Evolutionary conservation across 805 yeast species (phyloP), one percentile per base, ranked within the genome.

Genomic region (Suhomyces sp.): DNA sequence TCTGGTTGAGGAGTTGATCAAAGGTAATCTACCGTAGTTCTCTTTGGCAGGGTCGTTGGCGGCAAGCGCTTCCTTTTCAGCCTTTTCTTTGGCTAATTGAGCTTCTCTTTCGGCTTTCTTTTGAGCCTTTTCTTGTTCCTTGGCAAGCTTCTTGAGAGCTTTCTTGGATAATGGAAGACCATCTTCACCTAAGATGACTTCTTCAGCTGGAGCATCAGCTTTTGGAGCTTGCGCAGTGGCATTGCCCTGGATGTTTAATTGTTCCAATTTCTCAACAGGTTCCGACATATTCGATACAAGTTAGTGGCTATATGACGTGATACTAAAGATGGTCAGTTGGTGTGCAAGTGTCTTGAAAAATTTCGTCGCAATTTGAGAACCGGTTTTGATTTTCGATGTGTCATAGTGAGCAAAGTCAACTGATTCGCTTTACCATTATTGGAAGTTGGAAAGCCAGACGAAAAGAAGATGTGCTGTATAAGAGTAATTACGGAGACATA

Each of bases 31-130:
- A 43, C 99, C 99, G 62, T 93, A 93, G 64, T 83, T 80, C 7
- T 70, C 93, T 58, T 77, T 83, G 28, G 98, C 93, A 30, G 83
- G 82, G 61, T 93, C 98, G 46, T 78, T 81, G 43, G 88, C 93
- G 9, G 70, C 68, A 47, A 56, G 54, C 24, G 82, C 83, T 46
- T 77, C 84, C 48, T 81, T 81, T 47, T 83, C 90, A 43, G 90
- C 95, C 64, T 83, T 83, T 61, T 88, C 96, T 44, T 77, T 76
- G 25, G 91, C 95, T 39, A 85, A 66, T 65, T 86, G 86, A 24
- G 84, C 95, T 34, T 93, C 97, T 54, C 82, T 83, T 62, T 87
- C 97, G 25, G 88, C 93, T 72, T 90, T 90, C 75, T 90, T 91
- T 56, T 76, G 80, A 48, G 83, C 95, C 72, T 91, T 91, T 66